Percentiles rank a stretch among this genome's conserved stretches.
These are phyloP conservation scores for Lachancea sp. DNA, from an alignment of 805 yeast genomes.

Conservation along the genomic window DNA sequence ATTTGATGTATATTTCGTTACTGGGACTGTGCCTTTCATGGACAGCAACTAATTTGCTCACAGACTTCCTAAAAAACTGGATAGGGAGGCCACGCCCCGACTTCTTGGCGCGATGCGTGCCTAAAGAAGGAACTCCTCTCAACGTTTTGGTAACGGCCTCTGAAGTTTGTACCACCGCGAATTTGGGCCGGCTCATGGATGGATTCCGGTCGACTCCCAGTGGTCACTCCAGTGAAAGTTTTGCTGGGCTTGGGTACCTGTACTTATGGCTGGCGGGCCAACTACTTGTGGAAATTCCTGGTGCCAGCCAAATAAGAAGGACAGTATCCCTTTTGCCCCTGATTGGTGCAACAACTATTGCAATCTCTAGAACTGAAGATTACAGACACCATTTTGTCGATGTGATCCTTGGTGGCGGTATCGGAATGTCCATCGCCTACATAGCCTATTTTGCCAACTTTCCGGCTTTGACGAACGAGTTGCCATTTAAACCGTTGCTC, in stretches of 20 bases:
- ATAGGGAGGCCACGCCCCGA: constrained; percentile 92
- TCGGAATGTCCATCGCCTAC: constrained; percentile 59
- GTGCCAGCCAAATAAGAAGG: constrained; percentile 59
- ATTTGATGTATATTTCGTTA: constrained; percentile 56
- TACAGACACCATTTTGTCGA: constrained; percentile 92
- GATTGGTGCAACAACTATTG: constrained; percentile 67
- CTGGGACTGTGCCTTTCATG: constrained; percentile 61
- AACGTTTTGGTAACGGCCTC: constrained; percentile 50
- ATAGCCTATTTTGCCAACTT: constrained; percentile 37
- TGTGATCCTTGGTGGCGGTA: constrained; percentile 59
- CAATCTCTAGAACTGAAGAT: constrained; percentile 82
- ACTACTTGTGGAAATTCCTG: constrained; percentile 41
- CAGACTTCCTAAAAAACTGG: constrained; percentile 73
- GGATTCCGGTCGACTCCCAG: constrained; percentile 81
- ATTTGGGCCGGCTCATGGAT: constrained; percentile 44
- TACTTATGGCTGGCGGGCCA: constrained; percentile 68
- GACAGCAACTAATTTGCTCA: constrained; percentile 52
- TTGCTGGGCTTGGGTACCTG: constrained; percentile 58
- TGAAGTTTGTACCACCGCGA: constrained; percentile 57
- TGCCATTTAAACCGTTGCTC: constrained; percentile 37
- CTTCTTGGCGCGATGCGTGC: constrained; percentile 77
- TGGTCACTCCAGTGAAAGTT: constrained; percentile 70
- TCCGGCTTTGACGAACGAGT: constrained; percentile 32
- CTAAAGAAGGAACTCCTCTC: constrained; percentile 51
- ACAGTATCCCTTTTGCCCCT: constrained; percentile 48